Evolutionary conservation across 257 asterid genomes (phyloP).

Genomic region (Coffea eugenioides): DNA sequence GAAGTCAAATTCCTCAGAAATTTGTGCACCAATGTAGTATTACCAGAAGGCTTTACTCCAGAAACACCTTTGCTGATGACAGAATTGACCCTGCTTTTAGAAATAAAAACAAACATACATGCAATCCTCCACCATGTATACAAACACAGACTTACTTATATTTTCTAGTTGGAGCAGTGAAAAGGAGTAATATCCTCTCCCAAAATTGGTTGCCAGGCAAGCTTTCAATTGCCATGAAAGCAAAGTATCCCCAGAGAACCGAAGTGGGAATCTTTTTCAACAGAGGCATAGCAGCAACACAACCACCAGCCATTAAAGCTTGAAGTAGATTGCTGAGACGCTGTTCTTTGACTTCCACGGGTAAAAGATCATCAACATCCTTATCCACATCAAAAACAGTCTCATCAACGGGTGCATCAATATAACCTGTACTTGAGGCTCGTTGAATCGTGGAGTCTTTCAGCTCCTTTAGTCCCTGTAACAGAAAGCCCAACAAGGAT

Average conservation of each 20-base stretch:
- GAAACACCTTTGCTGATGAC: background rate
- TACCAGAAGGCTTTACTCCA: background rate
- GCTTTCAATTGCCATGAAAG: slow-evolving; percentile 99
- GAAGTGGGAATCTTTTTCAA: slow-evolving; percentile 87
- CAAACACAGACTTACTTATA: slow-evolving; percentile 52
- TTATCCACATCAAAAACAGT: slow-evolving; percentile 81
- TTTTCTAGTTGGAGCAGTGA: slow-evolving; percentile 91
- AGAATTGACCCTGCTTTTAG: background rate
- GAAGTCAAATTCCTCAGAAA: no score
- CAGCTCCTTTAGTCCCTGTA: slow-evolving; percentile 84
- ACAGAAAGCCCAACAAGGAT: no score
- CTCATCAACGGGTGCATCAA: slow-evolving; percentile 80
- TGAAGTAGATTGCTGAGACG: slow-evolving; percentile 93
- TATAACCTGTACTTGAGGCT: slow-evolving; percentile 71
- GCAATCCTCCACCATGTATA: background rate
- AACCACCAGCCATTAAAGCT: slow-evolving; percentile 70
- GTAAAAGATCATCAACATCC: slow-evolving; percentile 86
- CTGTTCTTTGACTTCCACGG: slow-evolving; percentile 94
- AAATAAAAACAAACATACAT: background rate
- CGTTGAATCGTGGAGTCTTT: slow-evolving; percentile 72
- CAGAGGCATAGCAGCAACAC: slow-evolving; percentile 94
- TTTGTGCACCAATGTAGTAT: background rate
- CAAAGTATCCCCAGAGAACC: slow-evolving; percentile 98
- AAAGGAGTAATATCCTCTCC: slow-evolving; percentile 89
- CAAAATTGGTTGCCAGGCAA: slow-evolving; percentile 98